Base-by-base conservation (phyloP, 129 eudicot genomes). In the Flaveria sonorensis region DNA sequence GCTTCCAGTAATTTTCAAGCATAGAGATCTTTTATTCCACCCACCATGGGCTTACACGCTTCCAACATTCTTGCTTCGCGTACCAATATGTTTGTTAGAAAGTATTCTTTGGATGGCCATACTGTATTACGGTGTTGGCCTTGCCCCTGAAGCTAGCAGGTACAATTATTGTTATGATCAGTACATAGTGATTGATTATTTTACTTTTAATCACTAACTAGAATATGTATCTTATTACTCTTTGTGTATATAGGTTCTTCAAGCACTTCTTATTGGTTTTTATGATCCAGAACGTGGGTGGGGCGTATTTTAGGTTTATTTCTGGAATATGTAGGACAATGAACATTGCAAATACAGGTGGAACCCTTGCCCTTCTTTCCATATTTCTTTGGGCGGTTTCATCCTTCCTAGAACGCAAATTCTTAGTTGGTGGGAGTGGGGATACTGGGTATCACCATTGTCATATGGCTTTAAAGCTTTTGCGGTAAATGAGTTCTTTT, bases 1-100 rank as follows among this genome's bases (percentile, higher is more conserved):
- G 59, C 92, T 92, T 84, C 96, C 97, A 10, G 97, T 92, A 3
- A 81, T 92, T 59, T 89, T 86, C 75, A 92, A 92, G 83, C 97
- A 92, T 4, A 79, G 96, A 73, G 97, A 92, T 71, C 91, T 88
- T 73, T 78, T 92, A 12, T 92, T 92, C 74, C 89, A 86, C 63
- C 97, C 97, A 19, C 75, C 93, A 7, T 92, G 97, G 97, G 80
- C 90, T 26, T 90, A 80, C 51, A 92, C 96, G 0, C 57, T 92
- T 56, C 92, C 97, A 15, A 88, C 81, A 10, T 88, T 89, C 75
- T 74, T 89, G 78, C 86, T 92, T 6, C 83, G 88, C 11, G 7
- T 89, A 14, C 96, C 97, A 2, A 81, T 90, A 4, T 82, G 87
- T 2, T 9, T 89, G n/a, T 64, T 89, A 21, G 97, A 92, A 77